phyloP scores from a whole-genome alignment of 257 asterid species.

The Nicotiana sylvestris region DNA sequence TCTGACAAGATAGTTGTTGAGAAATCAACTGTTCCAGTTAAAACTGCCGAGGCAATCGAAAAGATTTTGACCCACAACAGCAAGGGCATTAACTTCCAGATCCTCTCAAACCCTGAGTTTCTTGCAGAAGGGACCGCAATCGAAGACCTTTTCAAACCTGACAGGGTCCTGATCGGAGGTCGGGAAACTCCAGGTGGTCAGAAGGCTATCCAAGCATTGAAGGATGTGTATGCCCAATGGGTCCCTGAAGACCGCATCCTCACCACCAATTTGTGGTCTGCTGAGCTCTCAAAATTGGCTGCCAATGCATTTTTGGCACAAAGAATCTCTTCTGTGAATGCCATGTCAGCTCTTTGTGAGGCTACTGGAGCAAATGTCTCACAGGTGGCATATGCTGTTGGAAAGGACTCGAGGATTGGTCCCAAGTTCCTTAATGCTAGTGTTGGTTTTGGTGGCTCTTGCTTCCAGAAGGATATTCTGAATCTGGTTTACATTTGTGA shows the following conservation, averaged over 20 bases:
- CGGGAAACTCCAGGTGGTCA: constrained; percentile 27
- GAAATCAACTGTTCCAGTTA: constrained; percentile 29
- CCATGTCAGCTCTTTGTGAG: constrained; percentile 73
- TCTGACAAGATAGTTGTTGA: constrained; percentile 29
- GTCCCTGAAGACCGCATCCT: constrained; percentile 26
- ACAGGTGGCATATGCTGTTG: constrained; percentile 56
- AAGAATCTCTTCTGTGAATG: constrained; percentile 37
- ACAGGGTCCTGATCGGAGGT: constrained; percentile 31
- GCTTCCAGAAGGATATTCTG: constrained; percentile 70
- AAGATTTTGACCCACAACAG: constrained; percentile 33
- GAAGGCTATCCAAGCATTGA: constrained; percentile 24
- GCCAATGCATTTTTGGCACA: constrained; percentile 32
- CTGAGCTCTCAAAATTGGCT: constrained; percentile 29
- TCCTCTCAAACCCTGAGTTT: constrained; percentile 30
- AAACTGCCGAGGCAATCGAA: constrained; percentile 30
- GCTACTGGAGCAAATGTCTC: constrained; percentile 69
- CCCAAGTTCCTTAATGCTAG: constrained; percentile 63
- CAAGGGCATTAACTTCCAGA: constrained; percentile 29
- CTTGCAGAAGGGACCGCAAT: constrained; percentile 32
- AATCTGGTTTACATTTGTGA: constrained; percentile 68
- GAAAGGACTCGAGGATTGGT: constrained; percentile 63
- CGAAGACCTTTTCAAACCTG: constrained; percentile 25
- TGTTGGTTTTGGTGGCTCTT: constrained; percentile 71
- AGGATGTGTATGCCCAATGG: constrained; percentile 24
- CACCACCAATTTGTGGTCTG: constrained; percentile 29